Evolutionary conservation across 2,329 filamentous ascomycete genomes (phyloP).

Genomic region (Peltaster fructicola): DNA sequence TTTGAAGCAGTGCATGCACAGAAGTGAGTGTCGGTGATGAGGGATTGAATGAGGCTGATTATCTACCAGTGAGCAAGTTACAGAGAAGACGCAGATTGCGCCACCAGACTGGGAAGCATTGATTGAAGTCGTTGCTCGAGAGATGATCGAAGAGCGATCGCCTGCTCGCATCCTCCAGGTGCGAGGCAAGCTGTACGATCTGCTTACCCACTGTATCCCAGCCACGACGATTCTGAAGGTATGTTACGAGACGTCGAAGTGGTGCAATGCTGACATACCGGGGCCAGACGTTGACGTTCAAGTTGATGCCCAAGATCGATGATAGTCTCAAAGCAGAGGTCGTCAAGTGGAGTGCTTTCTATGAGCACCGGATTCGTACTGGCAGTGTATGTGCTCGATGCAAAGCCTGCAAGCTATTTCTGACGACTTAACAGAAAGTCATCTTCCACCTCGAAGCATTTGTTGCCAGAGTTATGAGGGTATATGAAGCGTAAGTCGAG

Average conservation of each 20-base stretch:
- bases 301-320: slow-evolving; percentile 72
- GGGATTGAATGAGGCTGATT: neutral
- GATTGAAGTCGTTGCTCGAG: slow-evolving; percentile 73
- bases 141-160: slow-evolving; percentile 87
- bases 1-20: slow-evolving; percentile 94
- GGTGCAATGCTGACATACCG: neutral
- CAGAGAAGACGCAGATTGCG: slow-evolving; percentile 73
- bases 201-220: slow-evolving; percentile 93
- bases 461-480: slow-evolving; percentile 95
- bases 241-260: slow-evolving; percentile 3
- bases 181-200: slow-evolving; percentile 85
- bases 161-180: slow-evolving; percentile 75
- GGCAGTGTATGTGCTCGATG: slow-evolving; percentile 38
- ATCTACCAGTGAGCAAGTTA: slow-evolving; percentile 60
- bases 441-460: slow-evolving; percentile 98
- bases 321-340: slow-evolving; percentile 82
- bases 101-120: slow-evolving; percentile 95
- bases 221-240: slow-evolving; percentile 80
- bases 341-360: slow-evolving; percentile 91
- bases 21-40: slow-evolving; percentile 45
- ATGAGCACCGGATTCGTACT: slow-evolving; percentile 83
- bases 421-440: slow-evolving; percentile 44
- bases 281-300: slow-evolving; percentile 67
- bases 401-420: neutral
- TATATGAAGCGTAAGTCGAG: slow-evolving; percentile 62